Evolutionary conservation across 352 stramenopile genomes (phyloP).

Genomic region (Globisporangium echinulatum): DNA sequence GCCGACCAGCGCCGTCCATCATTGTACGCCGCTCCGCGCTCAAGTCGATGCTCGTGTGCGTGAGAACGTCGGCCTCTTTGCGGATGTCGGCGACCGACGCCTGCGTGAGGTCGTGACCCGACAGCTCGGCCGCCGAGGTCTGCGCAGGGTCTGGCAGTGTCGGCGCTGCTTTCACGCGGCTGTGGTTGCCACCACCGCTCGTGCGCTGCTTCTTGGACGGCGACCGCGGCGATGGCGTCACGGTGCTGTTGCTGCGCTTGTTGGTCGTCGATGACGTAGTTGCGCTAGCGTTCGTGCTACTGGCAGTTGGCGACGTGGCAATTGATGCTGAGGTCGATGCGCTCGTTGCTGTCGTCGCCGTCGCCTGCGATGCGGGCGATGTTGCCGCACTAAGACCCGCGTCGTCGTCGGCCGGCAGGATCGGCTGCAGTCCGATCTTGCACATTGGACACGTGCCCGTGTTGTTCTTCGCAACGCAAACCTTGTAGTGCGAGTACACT

Average conservation of each 20-base stretch:
- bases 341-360: neutral
- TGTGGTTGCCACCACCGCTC: constrained; percentile 31
- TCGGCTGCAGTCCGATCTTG: constrained; percentile 67
- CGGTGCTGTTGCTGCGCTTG: constrained; percentile 49
- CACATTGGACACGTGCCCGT: constrained; percentile 80
- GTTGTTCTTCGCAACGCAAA: constrained; percentile 73
- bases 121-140: constrained; percentile 19
- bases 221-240: constrained; percentile 61
- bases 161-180: constrained; percentile 24
- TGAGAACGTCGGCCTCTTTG: constrained; percentile 80
- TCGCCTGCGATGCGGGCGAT: constrained; percentile 22
- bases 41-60: constrained; percentile 76
- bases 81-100: constrained; percentile 67
- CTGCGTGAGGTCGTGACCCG: constrained; percentile 48
- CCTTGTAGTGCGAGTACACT: constrained; percentile 79
- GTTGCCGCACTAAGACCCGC: constrained; percentile 24
- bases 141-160: constrained; percentile 19
- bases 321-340: constrained; percentile 5
- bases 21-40: constrained; percentile 68
- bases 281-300: neutral
- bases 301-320: constrained; percentile 31
- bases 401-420: constrained; percentile 22
- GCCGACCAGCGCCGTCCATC: constrained; percentile 51
- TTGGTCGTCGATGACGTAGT: constrained; percentile 11
- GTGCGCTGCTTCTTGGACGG: constrained; percentile 65